phyloP scores from a whole-genome alignment of 1,139 yeast genomes.

The Taiozyma sp. region DNA sequence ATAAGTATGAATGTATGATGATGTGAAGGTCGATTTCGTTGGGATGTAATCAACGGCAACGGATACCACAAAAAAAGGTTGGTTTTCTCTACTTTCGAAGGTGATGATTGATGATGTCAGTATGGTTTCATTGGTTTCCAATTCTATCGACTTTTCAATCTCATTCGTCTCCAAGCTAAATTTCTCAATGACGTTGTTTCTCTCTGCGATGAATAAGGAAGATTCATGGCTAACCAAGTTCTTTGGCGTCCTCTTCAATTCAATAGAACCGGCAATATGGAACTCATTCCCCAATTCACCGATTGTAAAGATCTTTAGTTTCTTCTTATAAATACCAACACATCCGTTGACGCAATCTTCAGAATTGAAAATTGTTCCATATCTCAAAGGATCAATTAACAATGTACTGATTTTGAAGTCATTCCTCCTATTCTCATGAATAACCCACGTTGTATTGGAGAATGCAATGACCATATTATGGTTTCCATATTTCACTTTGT shows the following conservation, averaged over 20 bases:
- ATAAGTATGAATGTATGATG: constrained; percentile 37
- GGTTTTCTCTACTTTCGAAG: constrained; percentile 31
- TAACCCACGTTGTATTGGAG: constrained; percentile 38
- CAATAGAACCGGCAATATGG: constrained; percentile 34
- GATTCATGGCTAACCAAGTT: constrained; percentile 31
- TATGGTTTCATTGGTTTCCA: constrained; percentile 40
- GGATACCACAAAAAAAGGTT: constrained; percentile 45
- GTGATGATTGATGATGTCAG: constrained; percentile 32
- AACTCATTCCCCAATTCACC: constrained; percentile 49
- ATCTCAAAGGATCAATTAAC: constrained; percentile 25
- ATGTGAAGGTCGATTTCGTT: constrained; percentile 25
- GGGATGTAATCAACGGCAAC: constrained; percentile 29
- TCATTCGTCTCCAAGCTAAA: constrained; percentile 36
- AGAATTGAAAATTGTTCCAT: constrained; percentile 52
- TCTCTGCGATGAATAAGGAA: constrained; percentile 10
- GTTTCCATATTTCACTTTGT: constrained; percentile 17
- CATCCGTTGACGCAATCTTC: constrained; percentile 61
- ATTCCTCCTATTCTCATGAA: constrained; percentile 8
- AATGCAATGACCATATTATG: constrained; percentile 32
- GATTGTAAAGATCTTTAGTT: constrained; percentile 55
- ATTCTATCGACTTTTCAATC: constrained; percentile 37
- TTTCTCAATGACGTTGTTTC: constrained; percentile 49
- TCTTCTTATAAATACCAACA: constrained; percentile 54
- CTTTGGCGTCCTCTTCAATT: constrained; percentile 52
- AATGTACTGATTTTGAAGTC: constrained; percentile 13